phyloP scores from a whole-genome alignment of 495 filamentous ascomycete species.

The Penicillium manginii region DNA sequence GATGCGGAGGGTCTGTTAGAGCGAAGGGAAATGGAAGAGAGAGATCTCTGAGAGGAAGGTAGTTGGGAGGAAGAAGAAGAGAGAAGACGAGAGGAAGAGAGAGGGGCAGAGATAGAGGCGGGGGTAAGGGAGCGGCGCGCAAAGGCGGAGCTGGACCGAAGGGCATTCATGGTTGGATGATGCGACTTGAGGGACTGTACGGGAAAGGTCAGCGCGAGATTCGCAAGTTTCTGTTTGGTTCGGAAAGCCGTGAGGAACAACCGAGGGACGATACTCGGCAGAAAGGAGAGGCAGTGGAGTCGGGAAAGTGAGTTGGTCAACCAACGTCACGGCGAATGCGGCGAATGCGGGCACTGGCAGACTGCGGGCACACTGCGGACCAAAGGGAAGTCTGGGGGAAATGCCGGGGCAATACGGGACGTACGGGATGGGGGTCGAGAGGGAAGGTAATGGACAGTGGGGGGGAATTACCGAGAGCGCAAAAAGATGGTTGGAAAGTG shows the following conservation, averaged over 20 bases:
- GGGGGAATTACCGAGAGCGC: conserved; percentile 26
- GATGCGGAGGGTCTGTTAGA: conserved; percentile 33
- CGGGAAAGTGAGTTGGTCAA: conserved; percentile 8
- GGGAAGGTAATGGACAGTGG: conserved; percentile 9
- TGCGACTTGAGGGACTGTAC: conserved; percentile 1
- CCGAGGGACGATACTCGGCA: conserved; percentile 39
- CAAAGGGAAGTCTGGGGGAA: conserved; percentile 16
- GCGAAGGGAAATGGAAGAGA: conserved; percentile 37
- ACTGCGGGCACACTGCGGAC: not conserved
- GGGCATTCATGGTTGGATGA: conserved; percentile 37
- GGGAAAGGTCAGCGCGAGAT: conserved; percentile 28
- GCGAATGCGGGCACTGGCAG: not conserved
- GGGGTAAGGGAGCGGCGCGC: conserved; percentile 43
- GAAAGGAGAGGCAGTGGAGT: conserved; percentile 32
- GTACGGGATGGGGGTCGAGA: conserved; percentile 7
- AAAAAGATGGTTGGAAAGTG: conserved; percentile 10
- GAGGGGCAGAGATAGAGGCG: conserved; percentile 35
- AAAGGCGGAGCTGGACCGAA: conserved; percentile 50
- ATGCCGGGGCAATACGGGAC: conserved; percentile 37
- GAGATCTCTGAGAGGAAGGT: conserved; percentile 32
- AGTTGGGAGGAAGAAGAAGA: conserved; percentile 32
- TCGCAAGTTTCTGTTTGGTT: conserved; percentile 28
- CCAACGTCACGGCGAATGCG: conserved; percentile 9
- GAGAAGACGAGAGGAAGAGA: conserved; percentile 33
- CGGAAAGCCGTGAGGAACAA: conserved; percentile 20